Evolutionary conservation across 169 alveolate genomes (phyloP), one percentile per base, ranked within the genome.

Genomic region (Plasmodium inui): DNA sequence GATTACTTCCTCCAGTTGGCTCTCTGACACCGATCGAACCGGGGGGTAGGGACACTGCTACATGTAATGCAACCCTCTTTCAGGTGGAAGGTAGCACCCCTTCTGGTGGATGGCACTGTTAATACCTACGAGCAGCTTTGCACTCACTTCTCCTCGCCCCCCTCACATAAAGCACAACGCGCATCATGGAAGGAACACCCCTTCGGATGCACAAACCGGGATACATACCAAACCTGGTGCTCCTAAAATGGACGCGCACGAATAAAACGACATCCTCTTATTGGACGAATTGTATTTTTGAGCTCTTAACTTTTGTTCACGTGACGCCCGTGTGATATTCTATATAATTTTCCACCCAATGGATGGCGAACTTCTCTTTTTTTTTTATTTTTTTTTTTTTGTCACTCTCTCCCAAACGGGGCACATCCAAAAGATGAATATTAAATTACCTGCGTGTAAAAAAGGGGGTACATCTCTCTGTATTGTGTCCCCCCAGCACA

Each of bases 1-100:
- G 83, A 71, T 71, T 84, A 84, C 53, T 17, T 84, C 28, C 26
- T 73, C 41, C 57, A 70, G 53, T 84, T 84, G 57, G 74, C 50
- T 7, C 26, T 28, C 53, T 84, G 30, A 84, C 3, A 50, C 22
- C 0, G 14, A 14, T 50, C 1, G 26, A 0, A 50, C 61, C 61
- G 19, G 19, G 22, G 61, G 61, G 3, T 12, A 14, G 19, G 22
- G 61, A 50, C 8, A 50, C 22, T 3, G 1, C 61, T 50, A 8
- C 22, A 14, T 50, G 61, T 19, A 14, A 50, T 50, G 61, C 57
- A 50, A 14, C 61, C 1, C 19, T 8, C 61, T 22, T 50, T 12
- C 61, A 2, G 61, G 1, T 12, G 3, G 55, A 44, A 1, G n/a
- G 17, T n/a, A 44, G n/a, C n/a, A 3, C 19, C 22, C 61, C 61